Conservation (phyloP, 768 basidiomycete species). For the Ramaria rubella region DNA sequence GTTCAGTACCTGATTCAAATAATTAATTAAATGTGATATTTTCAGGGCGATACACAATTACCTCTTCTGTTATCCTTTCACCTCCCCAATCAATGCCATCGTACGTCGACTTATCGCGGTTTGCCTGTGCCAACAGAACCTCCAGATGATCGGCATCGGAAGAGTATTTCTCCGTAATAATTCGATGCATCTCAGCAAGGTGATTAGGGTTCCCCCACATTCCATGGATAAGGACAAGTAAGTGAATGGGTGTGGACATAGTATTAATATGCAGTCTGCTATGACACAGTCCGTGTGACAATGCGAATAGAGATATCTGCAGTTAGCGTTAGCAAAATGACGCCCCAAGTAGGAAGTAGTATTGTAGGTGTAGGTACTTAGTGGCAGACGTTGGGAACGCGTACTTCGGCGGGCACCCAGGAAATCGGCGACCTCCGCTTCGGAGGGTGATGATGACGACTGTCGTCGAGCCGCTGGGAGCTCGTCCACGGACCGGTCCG, state of each 20-base stretch:
- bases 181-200: slow-evolving; percentile 50
- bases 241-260: slow-evolving; percentile 29
- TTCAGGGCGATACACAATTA: too few species aligned
- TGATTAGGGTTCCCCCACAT: slow-evolving; percentile 81
- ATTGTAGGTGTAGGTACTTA: too few species aligned
- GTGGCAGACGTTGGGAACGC: too few species aligned
- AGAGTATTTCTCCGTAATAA: slow-evolving; percentile 41
- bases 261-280: not conserved
- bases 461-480: too few species aligned
- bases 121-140: slow-evolving; percentile 59
- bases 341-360: too few species aligned
- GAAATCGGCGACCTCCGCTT: too few species aligned
- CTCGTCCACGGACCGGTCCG: too few species aligned
- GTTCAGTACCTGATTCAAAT: slow-evolving; percentile 42
- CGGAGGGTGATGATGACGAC: too few species aligned
- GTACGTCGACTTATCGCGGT: slow-evolving; percentile 61
- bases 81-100: slow-evolving; percentile 84
- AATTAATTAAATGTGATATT: not conserved
- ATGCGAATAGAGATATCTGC: too few species aligned
- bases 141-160: slow-evolving; percentile 37
- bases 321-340: too few species aligned
- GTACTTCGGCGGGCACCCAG: too few species aligned
- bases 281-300: too few species aligned
- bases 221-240: slow-evolving; percentile 49
- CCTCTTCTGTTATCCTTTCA: slow-evolving; percentile 76